Conservation (phyloP, 345 rosid species). For the Camelina sativa region DNA sequence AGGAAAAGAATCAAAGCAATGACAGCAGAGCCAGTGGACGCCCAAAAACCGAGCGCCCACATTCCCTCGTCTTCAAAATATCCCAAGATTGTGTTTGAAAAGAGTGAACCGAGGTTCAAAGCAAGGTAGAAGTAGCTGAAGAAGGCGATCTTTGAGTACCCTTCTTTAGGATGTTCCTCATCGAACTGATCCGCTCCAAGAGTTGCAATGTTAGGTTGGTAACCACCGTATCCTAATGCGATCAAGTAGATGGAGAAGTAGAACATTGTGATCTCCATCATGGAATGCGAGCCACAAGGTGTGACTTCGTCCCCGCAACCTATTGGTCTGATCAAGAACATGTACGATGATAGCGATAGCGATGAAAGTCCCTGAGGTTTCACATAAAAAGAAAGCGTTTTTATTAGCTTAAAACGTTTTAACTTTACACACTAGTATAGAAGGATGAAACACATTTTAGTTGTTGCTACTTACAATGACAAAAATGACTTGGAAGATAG, state of each 20-base stretch:
- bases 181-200: constrained; percentile 98
- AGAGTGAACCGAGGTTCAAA: constrained; percentile 90
- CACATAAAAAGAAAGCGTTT: neutral
- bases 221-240: constrained; percentile 96
- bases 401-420: neutral
- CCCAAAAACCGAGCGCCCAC: constrained; percentile 99
- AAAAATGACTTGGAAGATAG: constrained; percentile 90
- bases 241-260: constrained; percentile 87
- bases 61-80: constrained; percentile 91
- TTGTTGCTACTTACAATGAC: constrained; percentile 65
- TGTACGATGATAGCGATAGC: constrained; percentile 73
- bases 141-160: constrained; percentile 80
- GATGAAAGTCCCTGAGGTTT: constrained; percentile 72
- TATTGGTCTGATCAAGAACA: constrained; percentile 76
- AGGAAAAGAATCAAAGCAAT: constrained; percentile 80
- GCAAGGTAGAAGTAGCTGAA: constrained; percentile 98
- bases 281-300: constrained; percentile 78
- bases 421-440: neutral
- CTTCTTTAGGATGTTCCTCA: constrained; percentile 87
- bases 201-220: constrained; percentile 96
- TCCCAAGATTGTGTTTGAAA: constrained; percentile 89
- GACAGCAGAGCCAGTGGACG: constrained; percentile 81
- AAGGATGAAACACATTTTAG: neutral
- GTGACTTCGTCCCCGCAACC: constrained; percentile 79
- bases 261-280: constrained; percentile 66